Evolutionary conservation across 352 stramenopile species (phyloP), one percentile per base, ranked within the genome.

Genomic region (Globisporangium radiosum): DNA sequence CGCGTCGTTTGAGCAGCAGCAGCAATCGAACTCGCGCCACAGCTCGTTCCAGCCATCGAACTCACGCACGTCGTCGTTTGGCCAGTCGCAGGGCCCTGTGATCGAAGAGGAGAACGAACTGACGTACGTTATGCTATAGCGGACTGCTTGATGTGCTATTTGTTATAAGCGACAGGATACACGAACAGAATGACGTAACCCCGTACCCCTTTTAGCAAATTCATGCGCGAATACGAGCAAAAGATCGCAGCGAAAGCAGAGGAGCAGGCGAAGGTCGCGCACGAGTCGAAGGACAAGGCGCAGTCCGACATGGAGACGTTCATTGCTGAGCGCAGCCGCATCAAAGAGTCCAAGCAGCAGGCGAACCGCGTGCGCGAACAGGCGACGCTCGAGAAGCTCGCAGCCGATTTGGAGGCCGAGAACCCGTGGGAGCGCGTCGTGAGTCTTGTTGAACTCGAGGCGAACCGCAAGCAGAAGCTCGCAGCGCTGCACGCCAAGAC

Each of bases 391-490:
- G 93, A 98, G 74, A 96, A 95, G 59, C 94, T 98, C 69, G 91
- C 94, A 60, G 90, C 88, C 8, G 92, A 98, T 65, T 71, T 98
- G 52, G 85, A 97, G 69, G 97, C 90, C 73, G 90, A 97, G 59
- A 98, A 98, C 76, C 88, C 80, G 54, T 98, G 90, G 90, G 90
- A 98, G 65, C 85, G 85, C 52, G 90, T 97, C 19, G 90, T 97
- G 60, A 97, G 89, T 58, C 83, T 98, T 65, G 90, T 98, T 51
- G 90, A 98, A 45, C 66, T 98, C 33, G 88, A 96, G 54, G 68
- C 66, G 44, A 89, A 72, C 65, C 75, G 79, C 52, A 90, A 90
- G 66, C 76, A 86, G 64, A 85, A 78, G 62, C 82, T 87, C 17
- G 78, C 78, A 48, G 75, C 77, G 49, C 66, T 85, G 33, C 81